Percentiles rank a stretch among this genome's conserved stretches.
phyloP scores from a whole-genome alignment of 495 filamentous ascomycete genomes.

The Recurvomyces mirabilis region DNA sequence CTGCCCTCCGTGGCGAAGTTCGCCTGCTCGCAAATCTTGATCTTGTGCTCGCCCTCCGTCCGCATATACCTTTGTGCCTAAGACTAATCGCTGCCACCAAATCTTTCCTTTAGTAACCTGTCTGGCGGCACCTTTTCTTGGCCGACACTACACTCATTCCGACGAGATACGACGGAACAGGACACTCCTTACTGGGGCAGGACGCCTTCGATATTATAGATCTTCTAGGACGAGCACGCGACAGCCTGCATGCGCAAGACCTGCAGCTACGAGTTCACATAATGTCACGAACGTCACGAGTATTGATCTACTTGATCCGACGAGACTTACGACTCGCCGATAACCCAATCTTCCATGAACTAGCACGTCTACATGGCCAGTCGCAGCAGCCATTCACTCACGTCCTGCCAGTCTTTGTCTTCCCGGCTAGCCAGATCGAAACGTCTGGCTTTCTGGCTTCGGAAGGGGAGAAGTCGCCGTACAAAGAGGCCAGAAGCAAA shows the following conservation, averaged over 20 bases:
- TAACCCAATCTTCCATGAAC: slow-evolving; percentile 51
- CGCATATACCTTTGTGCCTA: no score
- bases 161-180: not conserved
- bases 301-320: slow-evolving; percentile 52
- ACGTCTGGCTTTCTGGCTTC: slow-evolving; percentile 52
- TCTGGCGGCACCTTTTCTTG: not conserved
- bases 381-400: slow-evolving; percentile 47
- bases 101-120: not conserved
- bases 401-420: slow-evolving; percentile 54
- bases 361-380: slow-evolving; percentile 33
- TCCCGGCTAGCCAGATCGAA: slow-evolving; percentile 54
- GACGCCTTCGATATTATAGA: not conserved
- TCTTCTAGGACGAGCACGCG: not conserved
- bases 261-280: no score
- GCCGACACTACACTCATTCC: not conserved
- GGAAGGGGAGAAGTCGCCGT: slow-evolving; percentile 37
- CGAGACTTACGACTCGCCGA: slow-evolving; percentile 57
- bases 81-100: no score
- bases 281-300: slow-evolving; percentile 19
- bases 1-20: no score
- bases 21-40: no score
- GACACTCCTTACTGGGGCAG: not conserved
- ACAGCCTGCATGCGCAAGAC: not conserved
- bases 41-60: no score
- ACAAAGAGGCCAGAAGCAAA: slow-evolving; percentile 44